phyloP scores from a whole-genome alignment of 495 filamentous ascomycete species.

The Neurospora hispaniola region DNA sequence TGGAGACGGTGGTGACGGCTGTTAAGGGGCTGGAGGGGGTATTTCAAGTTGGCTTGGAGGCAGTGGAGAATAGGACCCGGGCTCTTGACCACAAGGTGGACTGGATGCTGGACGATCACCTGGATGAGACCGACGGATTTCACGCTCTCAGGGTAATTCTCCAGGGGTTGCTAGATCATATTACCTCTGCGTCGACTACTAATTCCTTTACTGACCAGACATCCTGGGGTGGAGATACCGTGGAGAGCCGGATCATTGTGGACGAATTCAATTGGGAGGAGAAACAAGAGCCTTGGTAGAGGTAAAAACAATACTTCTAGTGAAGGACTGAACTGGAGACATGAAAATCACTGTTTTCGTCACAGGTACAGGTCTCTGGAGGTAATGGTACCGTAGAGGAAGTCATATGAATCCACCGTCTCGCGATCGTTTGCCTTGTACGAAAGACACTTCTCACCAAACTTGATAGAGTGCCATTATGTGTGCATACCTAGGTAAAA shows the following conservation, averaged over 20 bases:
- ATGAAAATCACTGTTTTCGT: too few species aligned
- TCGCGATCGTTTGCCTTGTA: too few species aligned
- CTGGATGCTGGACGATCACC: not conserved
- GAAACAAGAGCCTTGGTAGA: too few species aligned
- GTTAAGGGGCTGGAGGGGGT: not conserved
- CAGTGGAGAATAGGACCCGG: not conserved
- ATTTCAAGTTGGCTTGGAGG: accelerated
- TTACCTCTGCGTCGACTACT: not conserved
- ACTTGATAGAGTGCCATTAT: too few species aligned
- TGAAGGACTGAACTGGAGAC: too few species aligned
- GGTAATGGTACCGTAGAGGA: too few species aligned
- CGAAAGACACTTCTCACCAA: too few species aligned
- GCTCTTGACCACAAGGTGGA: not conserved
- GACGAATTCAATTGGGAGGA: too few species aligned
- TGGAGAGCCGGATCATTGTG: not conserved
- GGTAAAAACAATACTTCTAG: too few species aligned
- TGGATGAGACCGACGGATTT: not conserved
- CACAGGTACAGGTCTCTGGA: too few species aligned
- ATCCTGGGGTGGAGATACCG: not conserved
- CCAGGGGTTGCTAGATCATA: not conserved
- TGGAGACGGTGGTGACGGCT: not conserved
- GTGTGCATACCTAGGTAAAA: too few species aligned
- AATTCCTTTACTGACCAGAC: not conserved
- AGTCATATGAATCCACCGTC: too few species aligned
- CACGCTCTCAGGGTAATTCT: not conserved